These are phyloP conservation scores for Fusarium guadeloupense DNA, from an alignment of 2,329 filamentous ascomycete species.

Conservation along the genomic window DNA sequence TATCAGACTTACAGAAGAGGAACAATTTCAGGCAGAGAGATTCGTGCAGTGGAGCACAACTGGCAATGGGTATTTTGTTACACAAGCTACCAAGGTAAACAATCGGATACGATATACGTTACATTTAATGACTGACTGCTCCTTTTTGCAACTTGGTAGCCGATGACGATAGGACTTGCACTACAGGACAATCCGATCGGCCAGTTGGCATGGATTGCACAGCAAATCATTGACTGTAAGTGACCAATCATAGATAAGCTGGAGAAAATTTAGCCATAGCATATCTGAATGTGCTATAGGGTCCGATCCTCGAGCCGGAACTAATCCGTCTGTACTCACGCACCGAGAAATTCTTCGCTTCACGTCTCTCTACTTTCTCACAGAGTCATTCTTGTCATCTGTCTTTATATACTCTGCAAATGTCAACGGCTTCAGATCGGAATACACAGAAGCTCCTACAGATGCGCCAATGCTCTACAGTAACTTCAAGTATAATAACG, in stretches of 20 bases:
- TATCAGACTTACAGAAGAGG: constrained; percentile 13
- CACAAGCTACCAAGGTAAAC: background rate
- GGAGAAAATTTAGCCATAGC: background rate
- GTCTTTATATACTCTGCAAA: constrained; percentile 28
- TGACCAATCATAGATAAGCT: background rate
- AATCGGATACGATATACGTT: background rate
- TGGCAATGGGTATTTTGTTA: constrained; percentile 24
- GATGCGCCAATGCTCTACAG: constrained; percentile 29
- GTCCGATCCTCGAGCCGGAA: constrained; percentile 28
- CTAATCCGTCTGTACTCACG: constrained; percentile 26
- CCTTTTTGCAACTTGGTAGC: constrained; percentile 21
- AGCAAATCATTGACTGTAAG: constrained; percentile 47
- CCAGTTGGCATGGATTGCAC: constrained; percentile 54
- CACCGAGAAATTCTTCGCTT: constrained; percentile 33
- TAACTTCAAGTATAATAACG: constrained; percentile 34
- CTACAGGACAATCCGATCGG: constrained; percentile 53
- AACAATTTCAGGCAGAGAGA: constrained; percentile 3
- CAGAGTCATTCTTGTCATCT: constrained; percentile 35
- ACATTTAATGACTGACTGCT: background rate
- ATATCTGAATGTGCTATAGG: constrained; percentile 1
- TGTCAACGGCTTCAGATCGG: constrained; percentile 11
- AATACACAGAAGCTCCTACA: constrained; percentile 21
- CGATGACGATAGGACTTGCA: constrained; percentile 54
- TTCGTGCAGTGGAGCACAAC: constrained; percentile 1
- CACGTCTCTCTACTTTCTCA: constrained; percentile 41